Evolutionary conservation across 495 filamentous ascomycete species (phyloP).

Genomic region (Collariella sp.): DNA sequence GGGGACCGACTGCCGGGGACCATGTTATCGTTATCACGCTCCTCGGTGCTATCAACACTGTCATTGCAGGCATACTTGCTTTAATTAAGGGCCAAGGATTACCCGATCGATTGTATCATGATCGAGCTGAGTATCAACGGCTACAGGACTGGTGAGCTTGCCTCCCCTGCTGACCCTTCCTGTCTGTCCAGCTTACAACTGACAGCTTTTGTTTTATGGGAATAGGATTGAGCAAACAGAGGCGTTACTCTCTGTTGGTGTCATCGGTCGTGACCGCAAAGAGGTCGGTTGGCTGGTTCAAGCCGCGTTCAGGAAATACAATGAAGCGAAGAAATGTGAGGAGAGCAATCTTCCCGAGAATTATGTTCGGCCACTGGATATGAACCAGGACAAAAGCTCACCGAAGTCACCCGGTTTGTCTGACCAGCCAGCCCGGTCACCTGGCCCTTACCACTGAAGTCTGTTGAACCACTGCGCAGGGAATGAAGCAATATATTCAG

Average conservation of each 20-base stretch:
- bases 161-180: neutral
- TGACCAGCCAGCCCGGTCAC: no score
- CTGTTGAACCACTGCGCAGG: no score
- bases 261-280: conserved; percentile 35
- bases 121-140: conserved; percentile 34
- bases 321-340: conserved; percentile 35
- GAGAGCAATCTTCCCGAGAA: conserved; percentile 38
- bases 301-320: conserved; percentile 38
- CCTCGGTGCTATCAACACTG: conserved; percentile 41
- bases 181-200: neutral
- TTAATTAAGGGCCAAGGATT: conserved; percentile 39
- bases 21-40: conserved; percentile 35
- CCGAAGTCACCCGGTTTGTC: no score
- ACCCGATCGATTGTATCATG: conserved; percentile 34
- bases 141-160: conserved; percentile 25
- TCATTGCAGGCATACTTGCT: conserved; percentile 42
- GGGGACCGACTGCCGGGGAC: conserved; percentile 32
- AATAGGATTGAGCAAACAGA: conserved; percentile 32
- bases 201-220: neutral
- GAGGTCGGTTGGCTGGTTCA: conserved; percentile 39
- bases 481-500: no score
- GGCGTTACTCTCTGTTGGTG: conserved; percentile 30
- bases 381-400: no score
- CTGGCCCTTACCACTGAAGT: no score
- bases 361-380: conserved; percentile 23